These are phyloP conservation scores for Pseudozyma tsukubaensis DNA, from an alignment of 1,284 basidiomycete genomes.

Conservation along the genomic window DNA sequence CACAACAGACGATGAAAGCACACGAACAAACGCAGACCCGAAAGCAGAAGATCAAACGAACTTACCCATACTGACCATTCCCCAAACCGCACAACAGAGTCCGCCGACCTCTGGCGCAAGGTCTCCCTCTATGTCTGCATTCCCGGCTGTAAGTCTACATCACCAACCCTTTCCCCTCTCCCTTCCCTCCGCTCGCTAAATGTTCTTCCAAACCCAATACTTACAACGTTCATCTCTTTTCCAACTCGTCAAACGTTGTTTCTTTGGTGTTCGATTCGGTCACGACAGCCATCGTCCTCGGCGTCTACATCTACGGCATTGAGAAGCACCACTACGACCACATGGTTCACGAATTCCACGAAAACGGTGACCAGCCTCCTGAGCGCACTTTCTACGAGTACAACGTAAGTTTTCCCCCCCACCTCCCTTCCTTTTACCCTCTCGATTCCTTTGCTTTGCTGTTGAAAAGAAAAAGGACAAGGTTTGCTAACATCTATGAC, in stretches of 20 bases:
- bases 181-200: no score
- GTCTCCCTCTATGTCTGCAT: conserved; percentile 60
- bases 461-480: no score
- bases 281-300: conserved; percentile 52
- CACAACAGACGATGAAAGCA: neutral
- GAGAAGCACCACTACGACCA: conserved; percentile 63
- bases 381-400: conserved; percentile 63
- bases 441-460: neutral
- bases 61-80: conserved; percentile 1
- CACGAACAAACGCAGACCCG: neutral
- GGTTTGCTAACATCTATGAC: no score
- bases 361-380: conserved; percentile 59
- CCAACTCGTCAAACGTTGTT: neutral
- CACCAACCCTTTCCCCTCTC: no score
- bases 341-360: conserved; percentile 60
- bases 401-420: conserved; percentile 29
- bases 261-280: neutral
- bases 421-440: neutral
- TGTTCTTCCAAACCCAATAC: no score
- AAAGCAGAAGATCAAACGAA: neutral
- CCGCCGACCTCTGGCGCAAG: conserved; percentile 64
- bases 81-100: conserved; percentile 37
- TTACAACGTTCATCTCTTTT: neutral
- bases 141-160: conserved; percentile 50
- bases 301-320: conserved; percentile 65